Evolutionary conservation across 768 basidiomycete species (phyloP).

Genomic region (Holtermanniella nyarrowii): DNA sequence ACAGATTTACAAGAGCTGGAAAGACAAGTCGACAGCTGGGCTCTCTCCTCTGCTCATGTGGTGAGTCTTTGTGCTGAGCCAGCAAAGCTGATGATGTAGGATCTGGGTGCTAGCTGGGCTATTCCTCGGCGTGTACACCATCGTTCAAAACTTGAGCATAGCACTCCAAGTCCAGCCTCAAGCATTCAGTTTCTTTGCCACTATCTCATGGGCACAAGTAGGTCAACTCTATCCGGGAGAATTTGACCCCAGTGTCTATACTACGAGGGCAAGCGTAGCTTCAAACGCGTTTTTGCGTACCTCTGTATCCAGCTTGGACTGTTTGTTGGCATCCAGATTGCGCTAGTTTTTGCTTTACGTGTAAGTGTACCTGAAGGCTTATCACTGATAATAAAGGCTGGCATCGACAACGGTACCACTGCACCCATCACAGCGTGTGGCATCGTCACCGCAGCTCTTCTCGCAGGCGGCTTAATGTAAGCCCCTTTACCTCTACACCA

Average conservation of each 20-base stretch:
- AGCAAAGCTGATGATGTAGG: constrained; percentile 7
- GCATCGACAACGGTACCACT: constrained; percentile 40
- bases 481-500: constrained; percentile 3
- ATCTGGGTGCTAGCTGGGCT: constrained; percentile 54
- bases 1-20: constrained; percentile 63
- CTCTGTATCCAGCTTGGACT: constrained; percentile 44
- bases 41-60: constrained; percentile 61
- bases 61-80: constrained; percentile 14
- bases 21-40: constrained; percentile 57
- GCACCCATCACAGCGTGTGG: constrained; percentile 53
- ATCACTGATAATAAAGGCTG: constrained; percentile 35
- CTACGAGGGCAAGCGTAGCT: constrained; percentile 49
- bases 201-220: constrained; percentile 55
- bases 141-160: constrained; percentile 58
- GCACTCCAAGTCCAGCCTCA: constrained; percentile 53
- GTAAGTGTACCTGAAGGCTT: constrained; percentile 37
- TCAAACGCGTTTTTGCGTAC: constrained; percentile 36
- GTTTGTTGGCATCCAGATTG: constrained; percentile 53
- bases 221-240: background rate
- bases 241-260: constrained; percentile 46
- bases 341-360: constrained; percentile 52
- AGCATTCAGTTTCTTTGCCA: constrained; percentile 50
- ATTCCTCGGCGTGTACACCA: constrained; percentile 59
- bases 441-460: constrained; percentile 51
- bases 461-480: constrained; percentile 49